These are phyloP conservation scores for Candida sonorensis DNA, from an alignment of 805 yeast genomes.

Conservation along the genomic window DNA sequence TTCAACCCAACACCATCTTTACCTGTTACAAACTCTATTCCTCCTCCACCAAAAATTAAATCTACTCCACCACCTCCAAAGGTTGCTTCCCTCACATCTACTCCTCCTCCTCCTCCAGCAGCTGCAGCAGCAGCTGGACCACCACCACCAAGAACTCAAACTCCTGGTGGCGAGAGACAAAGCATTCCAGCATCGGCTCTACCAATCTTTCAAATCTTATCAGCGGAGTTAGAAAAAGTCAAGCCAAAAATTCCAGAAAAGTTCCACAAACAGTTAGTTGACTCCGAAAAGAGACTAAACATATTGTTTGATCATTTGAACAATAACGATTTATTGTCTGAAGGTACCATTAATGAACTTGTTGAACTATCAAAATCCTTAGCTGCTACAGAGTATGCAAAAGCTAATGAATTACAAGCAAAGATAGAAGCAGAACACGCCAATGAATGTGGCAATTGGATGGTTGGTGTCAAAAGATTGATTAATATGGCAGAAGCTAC, in stretches of 20 bases:
- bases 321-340: constrained; percentile 58
- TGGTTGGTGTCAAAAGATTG: constrained; percentile 83
- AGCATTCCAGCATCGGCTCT: constrained; percentile 55
- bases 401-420: constrained; percentile 50
- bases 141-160: constrained; percentile 10
- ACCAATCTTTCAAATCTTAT: constrained; percentile 55
- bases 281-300: constrained; percentile 75
- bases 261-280: constrained; percentile 64
- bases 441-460: constrained; percentile 85
- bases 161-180: constrained; percentile 61
- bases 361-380: constrained; percentile 44
- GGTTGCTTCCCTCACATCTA: constrained; percentile 8
- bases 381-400: constrained; percentile 43
- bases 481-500: constrained; percentile 61
- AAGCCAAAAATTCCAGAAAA: constrained; percentile 71
- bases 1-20: constrained; percentile 9
- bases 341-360: constrained; percentile 49
- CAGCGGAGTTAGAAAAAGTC: constrained; percentile 48
- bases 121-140: too few species aligned
- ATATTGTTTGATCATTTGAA: constrained; percentile 74
- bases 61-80: constrained; percentile 18
- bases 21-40: constrained; percentile 6
- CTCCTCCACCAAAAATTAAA: constrained; percentile 8
- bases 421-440: constrained; percentile 59
- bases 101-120: constrained; percentile 9